Conservation (phyloP, 139 green algal genomes). For the Tetradesmus lagerheimii region DNA sequence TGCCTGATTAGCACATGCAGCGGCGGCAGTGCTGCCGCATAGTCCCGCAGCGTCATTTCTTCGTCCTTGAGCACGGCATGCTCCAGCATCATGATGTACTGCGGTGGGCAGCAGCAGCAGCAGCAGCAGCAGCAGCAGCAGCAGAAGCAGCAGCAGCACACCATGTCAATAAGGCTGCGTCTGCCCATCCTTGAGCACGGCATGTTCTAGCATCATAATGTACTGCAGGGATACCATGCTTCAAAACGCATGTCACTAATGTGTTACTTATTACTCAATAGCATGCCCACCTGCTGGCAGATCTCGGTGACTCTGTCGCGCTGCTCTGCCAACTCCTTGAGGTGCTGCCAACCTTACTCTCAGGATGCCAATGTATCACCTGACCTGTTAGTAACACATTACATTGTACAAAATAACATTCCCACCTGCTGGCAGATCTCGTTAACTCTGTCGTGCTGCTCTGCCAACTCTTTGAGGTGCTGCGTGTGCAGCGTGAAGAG, state of each 20-base stretch:
- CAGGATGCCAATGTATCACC: no score
- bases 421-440: slow-evolving; percentile 57
- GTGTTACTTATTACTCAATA: not conserved
- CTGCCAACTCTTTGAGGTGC: slow-evolving; percentile 87
- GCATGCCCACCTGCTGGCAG: slow-evolving; percentile 66
- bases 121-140: not conserved
- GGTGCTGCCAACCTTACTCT: slow-evolving; percentile 53
- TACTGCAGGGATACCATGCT: not conserved
- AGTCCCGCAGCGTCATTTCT: not conserved
- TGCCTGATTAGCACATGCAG: slow-evolving; percentile 5
- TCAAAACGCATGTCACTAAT: no score
- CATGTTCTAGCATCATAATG: slow-evolving; percentile 19
- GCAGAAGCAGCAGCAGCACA: not conserved
- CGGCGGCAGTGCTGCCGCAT: not conserved
- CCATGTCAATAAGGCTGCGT: not conserved
- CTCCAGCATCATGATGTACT: slow-evolving; percentile 38
- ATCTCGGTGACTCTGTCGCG: slow-evolving; percentile 85
- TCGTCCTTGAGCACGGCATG: slow-evolving; percentile 17
- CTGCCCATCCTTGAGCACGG: not conserved
- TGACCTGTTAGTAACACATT: no score
- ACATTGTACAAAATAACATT: not conserved
- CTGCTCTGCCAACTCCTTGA: slow-evolving; percentile 88
- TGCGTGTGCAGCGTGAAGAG: slow-evolving; percentile 64
- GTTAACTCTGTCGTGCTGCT: slow-evolving; percentile 89
- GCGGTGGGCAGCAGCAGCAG: not conserved